Evolutionary conservation across 192 early-diverging fungal genomes (phyloP).

Genomic region (Chytriomyces sp.): DNA sequence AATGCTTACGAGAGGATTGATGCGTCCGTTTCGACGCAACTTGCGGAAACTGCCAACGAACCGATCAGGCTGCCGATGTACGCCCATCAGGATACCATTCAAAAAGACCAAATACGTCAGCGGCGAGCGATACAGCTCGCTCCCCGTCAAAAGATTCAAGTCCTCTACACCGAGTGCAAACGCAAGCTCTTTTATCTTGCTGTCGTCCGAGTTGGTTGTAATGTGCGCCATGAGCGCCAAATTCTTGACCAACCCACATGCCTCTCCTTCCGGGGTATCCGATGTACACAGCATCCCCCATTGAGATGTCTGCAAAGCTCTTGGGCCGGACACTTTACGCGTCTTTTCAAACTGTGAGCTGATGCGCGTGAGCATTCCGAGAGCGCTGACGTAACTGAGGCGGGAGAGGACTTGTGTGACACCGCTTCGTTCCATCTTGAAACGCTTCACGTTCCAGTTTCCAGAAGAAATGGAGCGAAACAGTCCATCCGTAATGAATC

Average conservation of each 20-base stretch:
- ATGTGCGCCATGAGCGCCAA: constrained; percentile 98
- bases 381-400: constrained; percentile 87
- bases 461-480: constrained; percentile 93
- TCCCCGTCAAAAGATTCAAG: constrained; percentile 82
- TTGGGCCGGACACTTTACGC: constrained; percentile 94
- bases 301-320: constrained; percentile 93
- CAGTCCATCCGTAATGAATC: constrained; percentile 88
- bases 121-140: constrained; percentile 74
- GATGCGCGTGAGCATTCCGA: constrained; percentile 99
- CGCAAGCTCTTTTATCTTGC: constrained; percentile 71
- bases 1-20: constrained; percentile 90
- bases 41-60: constrained; percentile 88
- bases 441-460: constrained; percentile 98
- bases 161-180: constrained; percentile 93
- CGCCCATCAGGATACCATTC: constrained; percentile 92
- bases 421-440: constrained; percentile 98
- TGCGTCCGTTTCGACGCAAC: constrained; percentile 81
- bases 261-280: constrained; percentile 98
- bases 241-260: constrained; percentile 96
- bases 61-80: constrained; percentile 75
- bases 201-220: constrained; percentile 90
- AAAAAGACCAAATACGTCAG: constrained; percentile 86
- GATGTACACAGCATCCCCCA: constrained; percentile 97
- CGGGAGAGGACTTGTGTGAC: constrained; percentile 95
- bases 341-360: constrained; percentile 98